Evolutionary conservation across 805 yeast genomes (phyloP), one percentile per base, ranked within the genome.

Genomic region (Hanseniaspora hatyaiensis): DNA sequence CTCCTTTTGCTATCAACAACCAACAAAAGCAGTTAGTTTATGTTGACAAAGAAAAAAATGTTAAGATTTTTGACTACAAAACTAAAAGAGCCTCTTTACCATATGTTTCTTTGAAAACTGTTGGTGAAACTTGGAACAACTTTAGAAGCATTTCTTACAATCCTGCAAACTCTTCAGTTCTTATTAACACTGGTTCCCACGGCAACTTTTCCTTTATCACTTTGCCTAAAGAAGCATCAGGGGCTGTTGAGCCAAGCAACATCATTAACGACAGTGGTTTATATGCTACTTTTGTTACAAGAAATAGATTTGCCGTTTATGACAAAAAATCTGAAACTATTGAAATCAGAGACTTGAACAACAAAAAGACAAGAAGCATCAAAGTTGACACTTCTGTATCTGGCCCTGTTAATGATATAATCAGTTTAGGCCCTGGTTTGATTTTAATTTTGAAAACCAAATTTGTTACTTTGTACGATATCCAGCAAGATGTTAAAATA

Each of bases 231-330:
- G 89, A 85, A 62, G 82, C 81, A 33, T 76, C 89, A 51, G 95
- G 95, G 54, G 95, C 96, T n/a, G 75, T 86, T 54, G 96, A 88
- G 59, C 95, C 96, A 47, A 72, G 79, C n/a, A 80, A 80, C 52
- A 70, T 82, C 42, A 69, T 82, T 51, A 78, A 76, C 57, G 96
- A 95, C 45, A 76, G 77, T 48, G 96, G 92, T 32, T 77, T 76
- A 58, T 78, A 77, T 63, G 98, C 97, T 13, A 71, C 82, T 52
- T 92, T 92, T 63, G 86, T 94, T 56, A 87, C 96, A 12, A 82
- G 98, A 63, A 92, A 92, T 68, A 74, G 98, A 66, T 92, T 86
- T 65, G 94, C 84, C 49, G 84, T 83, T 28, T 84, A 82, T 62
- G 68, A 75, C 49, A 80, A 78, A 59, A 58, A 76, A 11, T 61